Evolutionary conservation across 2,329 filamentous ascomycete species (phyloP), one percentile per base, ranked within the genome.

Genomic region (Xenosphaeropsis pyriputrescens): DNA sequence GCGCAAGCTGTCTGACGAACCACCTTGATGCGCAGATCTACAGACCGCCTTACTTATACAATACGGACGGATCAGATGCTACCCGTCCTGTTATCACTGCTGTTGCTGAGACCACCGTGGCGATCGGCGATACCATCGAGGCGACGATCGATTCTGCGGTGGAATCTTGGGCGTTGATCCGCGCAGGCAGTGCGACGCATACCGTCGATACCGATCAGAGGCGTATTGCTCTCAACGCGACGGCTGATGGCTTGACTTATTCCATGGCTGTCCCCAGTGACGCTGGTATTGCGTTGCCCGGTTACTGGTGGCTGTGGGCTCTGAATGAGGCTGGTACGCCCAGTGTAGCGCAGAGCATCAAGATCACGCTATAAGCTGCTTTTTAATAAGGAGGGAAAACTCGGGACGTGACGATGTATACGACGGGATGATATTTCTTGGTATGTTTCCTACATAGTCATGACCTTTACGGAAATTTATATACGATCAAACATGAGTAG

Each of bases 141-240:
- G 55, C 61, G 8, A 46, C 44, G 2, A 57, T 55, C 6, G 39
- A 51, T 17, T 41, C 42, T n/a, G 43, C 47, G 5, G 47, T 52
- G 1, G 44, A 47, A 12, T 55, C 49, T 2, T 61, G 62, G 30
- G 57, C 62, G 0, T 48, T 75, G 12, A 50, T 76, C 18, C 58
- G 71, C 5, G 59, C 63, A 34, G 63, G 68, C 1, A 62, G 58
- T 3, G 56, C 57, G 4, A 75, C 72, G 0, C 70, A 75, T 48
- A 63, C 67, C 2, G 61, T 74, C 35, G 70, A 76, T 45, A 75
- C 64, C 0, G 72, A 76, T 49, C 70, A 75, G 55, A 53, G 72
- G 16, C 62, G 70, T 7, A 57, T 75, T 35, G 57, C 64, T 12
- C 50, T 72, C 16, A 55, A 49, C 3, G 42, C 54, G 5, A 46